Conservation (phyloP, 169 alveolate genomes). For the Plasmodium berghei region DNA sequence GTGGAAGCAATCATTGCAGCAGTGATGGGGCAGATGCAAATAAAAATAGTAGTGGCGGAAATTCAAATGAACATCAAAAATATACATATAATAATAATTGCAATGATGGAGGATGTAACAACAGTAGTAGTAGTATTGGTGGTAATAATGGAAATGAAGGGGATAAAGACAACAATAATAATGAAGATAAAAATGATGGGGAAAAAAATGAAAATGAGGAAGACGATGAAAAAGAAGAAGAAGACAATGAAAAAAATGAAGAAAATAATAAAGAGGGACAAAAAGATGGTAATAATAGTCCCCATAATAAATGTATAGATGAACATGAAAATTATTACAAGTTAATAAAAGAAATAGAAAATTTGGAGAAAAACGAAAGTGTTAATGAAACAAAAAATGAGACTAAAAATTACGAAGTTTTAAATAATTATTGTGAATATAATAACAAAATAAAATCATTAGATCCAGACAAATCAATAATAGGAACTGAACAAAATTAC, state of each 20-base stretch:
- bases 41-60: not conserved
- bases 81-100: not conserved
- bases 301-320: conserved; percentile 23
- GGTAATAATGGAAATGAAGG: not conserved
- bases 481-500: not conserved
- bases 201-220: conserved; percentile 4
- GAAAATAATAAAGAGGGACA: conserved; percentile 9
- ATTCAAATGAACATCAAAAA: too few species aligned
- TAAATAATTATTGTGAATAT: not conserved
- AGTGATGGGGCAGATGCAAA: not conserved
- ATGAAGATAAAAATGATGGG: not conserved
- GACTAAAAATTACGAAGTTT: conserved; percentile 7
- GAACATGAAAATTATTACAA: conserved; percentile 67
- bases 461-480: not conserved
- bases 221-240: not conserved
- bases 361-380: conserved; percentile 59
- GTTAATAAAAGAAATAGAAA: conserved; percentile 61
- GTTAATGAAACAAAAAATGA: not conserved
- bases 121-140: not conserved
- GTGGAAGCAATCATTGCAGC: not conserved
- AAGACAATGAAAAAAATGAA: not conserved
- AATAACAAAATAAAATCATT: not conserved
- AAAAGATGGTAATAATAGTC: not conserved
- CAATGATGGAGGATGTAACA: not conserved
- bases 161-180: conserved; percentile 2